phyloP scores from a whole-genome alignment of 2,329 filamentous ascomycete genomes.

The Epichloe scottii region DNA sequence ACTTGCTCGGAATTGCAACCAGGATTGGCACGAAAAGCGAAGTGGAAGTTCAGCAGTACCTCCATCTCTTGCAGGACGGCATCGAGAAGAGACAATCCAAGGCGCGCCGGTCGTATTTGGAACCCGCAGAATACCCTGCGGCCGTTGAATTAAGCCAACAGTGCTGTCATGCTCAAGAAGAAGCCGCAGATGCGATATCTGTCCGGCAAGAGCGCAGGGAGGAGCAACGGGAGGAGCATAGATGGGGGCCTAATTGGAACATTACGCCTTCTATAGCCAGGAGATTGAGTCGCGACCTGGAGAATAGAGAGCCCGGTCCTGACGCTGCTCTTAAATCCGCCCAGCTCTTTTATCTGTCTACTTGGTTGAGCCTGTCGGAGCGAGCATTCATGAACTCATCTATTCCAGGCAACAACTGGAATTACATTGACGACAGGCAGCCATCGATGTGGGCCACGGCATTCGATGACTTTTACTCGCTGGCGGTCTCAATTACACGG shows the following conservation, averaged over 20 bases:
- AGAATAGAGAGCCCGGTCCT: background rate
- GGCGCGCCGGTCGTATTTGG: constrained; percentile 20
- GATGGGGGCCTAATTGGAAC: constrained; percentile 55
- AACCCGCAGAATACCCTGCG: constrained; percentile 49
- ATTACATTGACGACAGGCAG: constrained; percentile 40
- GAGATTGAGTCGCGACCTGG: constrained; percentile 12
- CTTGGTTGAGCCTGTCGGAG: constrained; percentile 52
- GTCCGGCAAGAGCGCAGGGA: constrained; percentile 53
- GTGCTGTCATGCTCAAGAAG: constrained; percentile 54
- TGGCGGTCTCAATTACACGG: constrained; percentile 55
- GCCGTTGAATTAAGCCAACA: constrained; percentile 59
- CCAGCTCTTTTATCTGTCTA: constrained; percentile 43
- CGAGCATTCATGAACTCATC: constrained; percentile 64
- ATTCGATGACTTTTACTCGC: constrained; percentile 60
- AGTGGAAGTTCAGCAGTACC: constrained; percentile 59
- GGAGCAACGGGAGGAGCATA: constrained; percentile 42
- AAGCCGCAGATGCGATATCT: constrained; percentile 53
- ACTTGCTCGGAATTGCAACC: constrained; percentile 48
- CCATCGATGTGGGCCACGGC: constrained; percentile 66
- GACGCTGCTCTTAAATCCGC: constrained; percentile 32
- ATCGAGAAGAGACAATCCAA: constrained; percentile 27
- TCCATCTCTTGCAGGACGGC: constrained; percentile 46
- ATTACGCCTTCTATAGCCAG: constrained; percentile 34
- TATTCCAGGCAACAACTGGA: constrained; percentile 55
- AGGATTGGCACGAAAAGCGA: constrained; percentile 59